Base-by-base conservation (phyloP, 2,329 filamentous ascomycete species). In the Penicillium digitatum region DNA sequence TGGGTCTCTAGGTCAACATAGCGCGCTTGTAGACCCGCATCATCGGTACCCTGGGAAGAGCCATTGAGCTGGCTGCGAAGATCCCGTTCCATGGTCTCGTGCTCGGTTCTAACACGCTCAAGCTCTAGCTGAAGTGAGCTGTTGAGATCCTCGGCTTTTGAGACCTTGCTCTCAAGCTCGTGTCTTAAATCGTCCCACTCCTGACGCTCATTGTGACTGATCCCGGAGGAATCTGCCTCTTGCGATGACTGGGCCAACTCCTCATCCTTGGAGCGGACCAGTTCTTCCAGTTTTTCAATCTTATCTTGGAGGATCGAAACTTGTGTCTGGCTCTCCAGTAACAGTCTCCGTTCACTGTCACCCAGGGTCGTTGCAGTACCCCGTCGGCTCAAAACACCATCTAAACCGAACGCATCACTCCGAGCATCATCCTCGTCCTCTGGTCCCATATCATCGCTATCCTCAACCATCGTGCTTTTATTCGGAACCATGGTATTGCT, bases 401-500 rank as follows among this genome's bases (percentile, higher is more conserved):
- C 83, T 37, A 87, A 68, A 16, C 81, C 82, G 69, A 89, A 89
- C 2, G 83, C 81, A 67, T 86, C 84, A 52, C 80, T 83, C 52
- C 87, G 81, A 47, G 79, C 79, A 61, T 81, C 78, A 57, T 85
- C 80, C 60, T 75, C 76, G 46, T 82, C 83, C 16, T 82, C 81
- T 20, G 74, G 76, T 20, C 79, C 81, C 55, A 76, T 76, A 60
- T 90, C 89, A 63, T 95, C 91, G 62, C 95, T 92, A 69, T 97
- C 94, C 72, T 99, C 94, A 1, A 97, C 85, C 87, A 97, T 92
- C 0, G 89, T 96, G 67, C 93, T 95, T 76, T 97, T 99, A 70
- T 96, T 97, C 0, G 94, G 94, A 31, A 97, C 88, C 66, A 97
- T 95, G 0, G 91, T 97, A 69, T 95, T 97, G 69, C 88, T 93